Conservation (phyloP, 768 basidiomycete species). For the Pholiota conissans region DNA sequence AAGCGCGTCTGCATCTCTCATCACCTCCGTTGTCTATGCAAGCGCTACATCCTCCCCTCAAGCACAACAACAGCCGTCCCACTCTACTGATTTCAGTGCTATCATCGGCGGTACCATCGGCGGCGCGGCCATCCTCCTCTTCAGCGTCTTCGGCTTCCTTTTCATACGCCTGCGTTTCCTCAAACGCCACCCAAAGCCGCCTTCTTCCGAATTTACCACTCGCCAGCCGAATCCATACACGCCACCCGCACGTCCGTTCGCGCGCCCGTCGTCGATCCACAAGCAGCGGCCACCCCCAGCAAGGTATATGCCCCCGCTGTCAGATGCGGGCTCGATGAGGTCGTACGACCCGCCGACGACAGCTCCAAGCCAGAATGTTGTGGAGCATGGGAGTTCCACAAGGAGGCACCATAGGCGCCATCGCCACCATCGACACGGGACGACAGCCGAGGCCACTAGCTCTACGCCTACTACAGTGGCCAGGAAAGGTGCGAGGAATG, state of each 20-base stretch:
- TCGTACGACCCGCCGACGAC: conserved; percentile 3
- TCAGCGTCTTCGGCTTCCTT: background rate
- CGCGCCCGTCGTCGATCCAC: background rate
- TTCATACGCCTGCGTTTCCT: background rate
- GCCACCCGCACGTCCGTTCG: background rate
- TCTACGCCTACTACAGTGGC: background rate
- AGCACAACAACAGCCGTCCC: background rate
- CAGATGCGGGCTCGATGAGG: background rate
- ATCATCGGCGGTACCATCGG: background rate
- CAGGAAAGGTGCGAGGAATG: background rate
- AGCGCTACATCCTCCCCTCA: too few species aligned
- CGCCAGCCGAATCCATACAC: background rate
- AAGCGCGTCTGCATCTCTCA: too few species aligned
- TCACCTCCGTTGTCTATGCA: too few species aligned
- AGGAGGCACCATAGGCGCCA: background rate
- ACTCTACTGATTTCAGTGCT: background rate
- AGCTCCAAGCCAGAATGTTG: background rate
- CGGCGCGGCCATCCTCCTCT: background rate
- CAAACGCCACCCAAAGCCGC: background rate
- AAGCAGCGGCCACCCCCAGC: background rate
- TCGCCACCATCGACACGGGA: background rate
- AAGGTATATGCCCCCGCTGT: conserved; percentile 3
- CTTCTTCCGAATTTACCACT: background rate
- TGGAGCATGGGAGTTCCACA: background rate
- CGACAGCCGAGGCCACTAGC: background rate